These are phyloP conservation scores for Anthracocystis panici-leucophaei DNA, from an alignment of 1,284 basidiomycete species.

Conservation along the genomic window DNA sequence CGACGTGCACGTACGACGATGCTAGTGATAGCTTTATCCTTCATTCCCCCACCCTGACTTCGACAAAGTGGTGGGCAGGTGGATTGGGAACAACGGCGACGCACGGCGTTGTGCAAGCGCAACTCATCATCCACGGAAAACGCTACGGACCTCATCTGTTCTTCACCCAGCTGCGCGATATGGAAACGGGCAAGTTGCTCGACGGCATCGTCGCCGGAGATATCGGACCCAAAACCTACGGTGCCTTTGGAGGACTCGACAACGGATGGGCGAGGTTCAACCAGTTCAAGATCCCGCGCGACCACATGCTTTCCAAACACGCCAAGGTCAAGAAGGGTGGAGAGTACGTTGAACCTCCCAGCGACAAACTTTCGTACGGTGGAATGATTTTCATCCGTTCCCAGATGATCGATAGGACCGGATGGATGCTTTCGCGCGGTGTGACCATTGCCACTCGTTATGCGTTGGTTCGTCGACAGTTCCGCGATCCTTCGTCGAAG, in stretches of 20 bases:
- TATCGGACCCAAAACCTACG: conserved; percentile 76
- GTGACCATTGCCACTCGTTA: conserved; percentile 81
- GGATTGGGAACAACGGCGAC: conserved; percentile 79
- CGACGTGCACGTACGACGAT: conserved; percentile 80
- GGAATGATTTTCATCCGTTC: conserved; percentile 72
- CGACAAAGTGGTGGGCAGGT: conserved; percentile 84
- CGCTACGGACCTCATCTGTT: conserved; percentile 83
- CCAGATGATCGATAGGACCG: conserved; percentile 75
- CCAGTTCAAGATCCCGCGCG: conserved; percentile 79
- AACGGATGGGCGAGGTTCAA: conserved; percentile 79
- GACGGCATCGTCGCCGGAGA: conserved; percentile 80
- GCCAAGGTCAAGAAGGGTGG: conserved; percentile 79
- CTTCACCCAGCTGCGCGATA: conserved; percentile 72
- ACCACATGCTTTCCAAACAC: conserved; percentile 81
- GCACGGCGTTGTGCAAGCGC: conserved; percentile 82
- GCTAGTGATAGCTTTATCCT: conserved; percentile 80
- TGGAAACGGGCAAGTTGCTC: conserved; percentile 75
- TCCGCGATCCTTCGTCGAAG: conserved; percentile 60
- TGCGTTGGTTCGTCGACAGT: conserved; percentile 79
- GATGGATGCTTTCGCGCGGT: conserved; percentile 76
- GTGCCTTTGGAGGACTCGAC: conserved; percentile 75
- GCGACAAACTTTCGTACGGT: conserved; percentile 81
- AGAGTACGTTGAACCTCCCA: conserved; percentile 78
- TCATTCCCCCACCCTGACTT: conserved; percentile 80
- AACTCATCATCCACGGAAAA: conserved; percentile 78